phyloP scores from a whole-genome alignment of 306 rosid species.

The Medicago arabica region DNA sequence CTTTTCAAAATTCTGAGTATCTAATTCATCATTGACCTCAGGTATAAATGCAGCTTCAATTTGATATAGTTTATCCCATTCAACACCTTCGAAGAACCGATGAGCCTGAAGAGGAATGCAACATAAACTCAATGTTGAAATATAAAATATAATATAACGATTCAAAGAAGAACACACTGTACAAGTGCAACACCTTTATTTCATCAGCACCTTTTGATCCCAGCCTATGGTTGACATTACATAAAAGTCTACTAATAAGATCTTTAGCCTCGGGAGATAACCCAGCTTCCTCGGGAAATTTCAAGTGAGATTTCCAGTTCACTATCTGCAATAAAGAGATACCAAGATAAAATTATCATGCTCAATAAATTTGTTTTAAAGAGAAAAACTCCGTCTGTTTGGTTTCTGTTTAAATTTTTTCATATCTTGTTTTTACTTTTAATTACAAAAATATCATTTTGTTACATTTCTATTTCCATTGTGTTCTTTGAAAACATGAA shows the following conservation, averaged over 20 bases:
- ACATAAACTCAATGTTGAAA: conserved; percentile 46
- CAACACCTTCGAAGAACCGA: conserved; percentile 72
- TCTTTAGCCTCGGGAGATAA: conserved; percentile 85
- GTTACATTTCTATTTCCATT: background rate
- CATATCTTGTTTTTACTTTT: background rate
- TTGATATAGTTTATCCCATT: conserved; percentile 88
- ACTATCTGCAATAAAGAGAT: conserved; percentile 70
- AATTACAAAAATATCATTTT: background rate
- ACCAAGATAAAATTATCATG: conserved; percentile 22
- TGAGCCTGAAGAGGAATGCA: conserved; percentile 68
- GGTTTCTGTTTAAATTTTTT: background rate
- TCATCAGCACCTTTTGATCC: conserved; percentile 89
- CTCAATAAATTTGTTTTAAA: background rate
- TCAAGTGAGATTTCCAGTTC: conserved; percentile 94
- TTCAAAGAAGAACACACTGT: conserved; percentile 65
- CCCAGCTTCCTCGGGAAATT: conserved; percentile 93
- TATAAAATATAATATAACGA: conserved; percentile 44
- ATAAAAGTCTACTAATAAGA: conserved; percentile 82
- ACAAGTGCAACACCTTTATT: conserved; percentile 93
- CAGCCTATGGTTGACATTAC: conserved; percentile 84
- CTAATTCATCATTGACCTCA: conserved; percentile 94
- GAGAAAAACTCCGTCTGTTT: background rate
- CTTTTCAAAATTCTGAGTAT: conserved; percentile 97
- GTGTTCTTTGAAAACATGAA: background rate
- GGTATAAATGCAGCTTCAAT: conserved; percentile 99